phyloP scores from a whole-genome alignment of 768 basidiomycete species.

The Auricularia heimuer region DNA sequence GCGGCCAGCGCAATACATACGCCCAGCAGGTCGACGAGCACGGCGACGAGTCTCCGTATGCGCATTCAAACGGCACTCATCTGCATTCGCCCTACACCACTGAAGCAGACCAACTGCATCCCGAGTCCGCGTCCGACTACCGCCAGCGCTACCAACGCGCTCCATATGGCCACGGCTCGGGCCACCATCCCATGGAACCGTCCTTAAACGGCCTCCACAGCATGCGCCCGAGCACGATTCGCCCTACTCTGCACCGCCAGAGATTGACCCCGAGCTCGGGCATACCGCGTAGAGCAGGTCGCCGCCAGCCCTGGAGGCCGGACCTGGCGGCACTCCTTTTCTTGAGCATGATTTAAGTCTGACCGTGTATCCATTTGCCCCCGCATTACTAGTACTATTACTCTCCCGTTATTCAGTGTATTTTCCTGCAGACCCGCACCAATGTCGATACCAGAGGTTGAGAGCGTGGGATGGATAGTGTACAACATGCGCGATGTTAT shows the following conservation, averaged over 20 bases:
- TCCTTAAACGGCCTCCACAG: neutral
- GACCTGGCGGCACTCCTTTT: too few relatives aligned
- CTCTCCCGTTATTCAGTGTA: too few relatives aligned
- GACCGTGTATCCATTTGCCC: too few relatives aligned
- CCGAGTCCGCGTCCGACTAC: neutral
- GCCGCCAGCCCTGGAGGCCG: too few relatives aligned
- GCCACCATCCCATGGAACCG: neutral
- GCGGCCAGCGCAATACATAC: neutral
- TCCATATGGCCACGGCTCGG: neutral
- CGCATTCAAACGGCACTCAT: neutral
- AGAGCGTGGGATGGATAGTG: neutral
- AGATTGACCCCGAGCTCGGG: neutral
- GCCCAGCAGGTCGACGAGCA: neutral
- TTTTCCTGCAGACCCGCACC: neutral
- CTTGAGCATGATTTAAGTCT: too few relatives aligned
- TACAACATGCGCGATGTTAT: neutral
- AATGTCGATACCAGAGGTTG: neutral
- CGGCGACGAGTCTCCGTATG: neutral
- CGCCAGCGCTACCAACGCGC: neutral
- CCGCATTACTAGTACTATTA: too few relatives aligned
- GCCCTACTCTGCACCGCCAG: neutral
- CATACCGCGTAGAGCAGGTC: neutral
- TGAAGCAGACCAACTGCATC: neutral
- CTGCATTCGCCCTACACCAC: neutral
- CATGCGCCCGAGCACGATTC: neutral